Conservation (phyloP, 768 basidiomycete genomes). For the Lactifluus hygrophoroides region DNA sequence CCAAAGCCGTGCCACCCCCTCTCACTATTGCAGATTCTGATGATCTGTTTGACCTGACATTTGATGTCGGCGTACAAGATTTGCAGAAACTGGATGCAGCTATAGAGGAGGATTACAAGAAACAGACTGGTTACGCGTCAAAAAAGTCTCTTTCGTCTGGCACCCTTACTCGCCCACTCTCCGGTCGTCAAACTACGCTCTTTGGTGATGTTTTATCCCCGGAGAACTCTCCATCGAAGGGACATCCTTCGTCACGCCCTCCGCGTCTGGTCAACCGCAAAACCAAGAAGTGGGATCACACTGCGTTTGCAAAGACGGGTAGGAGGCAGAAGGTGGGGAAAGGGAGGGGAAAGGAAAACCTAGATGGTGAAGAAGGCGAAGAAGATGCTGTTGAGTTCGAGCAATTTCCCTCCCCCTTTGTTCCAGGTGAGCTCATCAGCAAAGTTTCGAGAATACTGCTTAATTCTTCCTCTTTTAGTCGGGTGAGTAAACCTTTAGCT, state of each 20-base stretch:
- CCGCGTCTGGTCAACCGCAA: conserved; percentile 45
- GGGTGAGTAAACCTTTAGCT: conserved; percentile 12
- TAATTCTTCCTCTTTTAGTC: background rate
- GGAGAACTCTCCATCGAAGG: conserved; percentile 26
- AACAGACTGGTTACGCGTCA: conserved; percentile 34
- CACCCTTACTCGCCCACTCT: conserved; percentile 22
- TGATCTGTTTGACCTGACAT: conserved; percentile 31
- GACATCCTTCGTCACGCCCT: background rate
- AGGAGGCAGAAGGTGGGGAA: conserved; percentile 39
- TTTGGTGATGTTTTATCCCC: conserved; percentile 47
- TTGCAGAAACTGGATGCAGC: conserved; percentile 46
- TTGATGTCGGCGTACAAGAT: conserved; percentile 48
- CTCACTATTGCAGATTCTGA: conserved; percentile 34
- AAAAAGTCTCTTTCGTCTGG: conserved; percentile 29
- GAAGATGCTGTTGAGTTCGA: conserved; percentile 38
- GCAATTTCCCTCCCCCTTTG: conserved; percentile 74
- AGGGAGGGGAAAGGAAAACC: conserved; percentile 47
- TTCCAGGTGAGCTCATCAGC: conserved; percentile 40
- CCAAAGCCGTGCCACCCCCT: conserved; percentile 7
- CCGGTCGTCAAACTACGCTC: conserved; percentile 56
- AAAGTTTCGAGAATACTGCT: background rate
- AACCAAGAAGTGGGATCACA: conserved; percentile 87
- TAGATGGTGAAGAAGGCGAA: conserved; percentile 33
- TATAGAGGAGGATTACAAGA: conserved; percentile 40
- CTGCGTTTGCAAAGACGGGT: conserved; percentile 77